Percentiles rank a stretch among this genome's conserved stretches.
These are phyloP conservation scores for Cenchrus americanus DNA, from an alignment of 176 grass and related monocot species.

Conservation along the genomic window DNA sequence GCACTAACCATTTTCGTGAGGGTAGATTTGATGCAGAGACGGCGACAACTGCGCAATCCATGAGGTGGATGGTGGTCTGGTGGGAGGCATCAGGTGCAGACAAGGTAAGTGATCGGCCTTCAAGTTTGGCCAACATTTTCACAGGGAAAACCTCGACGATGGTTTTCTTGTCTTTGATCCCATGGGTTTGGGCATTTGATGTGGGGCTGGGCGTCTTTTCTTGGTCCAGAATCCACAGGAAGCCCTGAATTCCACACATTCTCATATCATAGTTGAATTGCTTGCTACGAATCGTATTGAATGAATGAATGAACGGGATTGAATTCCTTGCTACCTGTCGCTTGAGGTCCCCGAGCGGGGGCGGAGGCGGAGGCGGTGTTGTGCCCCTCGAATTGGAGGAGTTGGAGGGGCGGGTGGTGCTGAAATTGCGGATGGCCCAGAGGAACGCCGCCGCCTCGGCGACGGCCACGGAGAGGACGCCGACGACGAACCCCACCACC, in stretches of 20 bases:
- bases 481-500: conserved; percentile 39
- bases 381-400: background rate
- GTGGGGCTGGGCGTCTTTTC: conserved; percentile 62
- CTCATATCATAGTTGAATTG: background rate
- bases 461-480: conserved; percentile 39
- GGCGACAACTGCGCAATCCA: conserved; percentile 50
- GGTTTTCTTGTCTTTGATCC: conserved; percentile 45
- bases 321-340: background rate
- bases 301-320: background rate
- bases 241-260: conserved; percentile 50
- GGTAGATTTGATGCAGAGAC: conserved; percentile 70
- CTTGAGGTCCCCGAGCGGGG: background rate
- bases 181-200: conserved; percentile 35
- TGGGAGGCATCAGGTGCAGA: conserved; percentile 52
- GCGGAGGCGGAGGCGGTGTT: background rate
- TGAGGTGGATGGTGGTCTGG: conserved; percentile 54
- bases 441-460: conserved; percentile 42
- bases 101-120: conserved; percentile 61
- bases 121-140: conserved; percentile 62
- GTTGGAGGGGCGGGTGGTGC: background rate
- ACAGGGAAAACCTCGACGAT: conserved; percentile 69
- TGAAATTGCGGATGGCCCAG: conserved; percentile 29
- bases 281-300: background rate
- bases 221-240: conserved; percentile 73
- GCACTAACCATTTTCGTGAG: conserved; percentile 85